Evolutionary conservation across 306 rosid species (phyloP), one percentile per base, ranked within the genome.

Genomic region (Cyclanthera cordifolia): DNA sequence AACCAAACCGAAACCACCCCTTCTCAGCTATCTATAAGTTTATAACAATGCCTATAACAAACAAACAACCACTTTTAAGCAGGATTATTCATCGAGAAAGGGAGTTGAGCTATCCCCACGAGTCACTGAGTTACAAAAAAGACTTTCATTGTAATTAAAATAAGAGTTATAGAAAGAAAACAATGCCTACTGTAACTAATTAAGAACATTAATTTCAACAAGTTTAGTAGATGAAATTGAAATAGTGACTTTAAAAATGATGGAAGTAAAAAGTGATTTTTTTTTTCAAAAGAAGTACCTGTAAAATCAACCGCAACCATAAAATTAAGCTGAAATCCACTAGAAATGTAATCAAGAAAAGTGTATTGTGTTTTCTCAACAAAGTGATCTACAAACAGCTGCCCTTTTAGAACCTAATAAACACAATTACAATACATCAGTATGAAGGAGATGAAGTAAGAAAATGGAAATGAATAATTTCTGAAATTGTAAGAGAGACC

Each of bases 261-360:
- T 32, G n/a, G 3, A 53, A 12, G 32, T 28, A 58, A 17, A 17
- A 37, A 37, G 13, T 34, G 7, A 19, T 34, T 15, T 0, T 27
- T 28, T 23, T 11, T 2, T 7, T 11, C 8, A 19, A 2, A 39
- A 39, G n/a, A 30, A 43, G 15, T 77, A 93, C 99, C 91, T 0
- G 94, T 93, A 83, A 93, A 89, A 71, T 93, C 98, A 15, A 93
- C 81, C 3, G 94, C 96, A 57, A 93, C 96, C 99, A 89, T 89
- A 73, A 87, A 93, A 79, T 90, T 93, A 17, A 93, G 85, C 81
- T 87, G 88, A 80, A 87, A 93, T 55, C 96, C 96, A 72, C 82
- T 85, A 16, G 94, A 87, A 76, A 89, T 84, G 79, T 93, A 93
- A 68, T 93, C 99, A 19, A 93, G 73, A 78, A 93, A 93, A 70